These are phyloP conservation scores for Cadophora gregata DNA, from an alignment of 2,329 filamentous ascomycete species.

Conservation along the genomic window DNA sequence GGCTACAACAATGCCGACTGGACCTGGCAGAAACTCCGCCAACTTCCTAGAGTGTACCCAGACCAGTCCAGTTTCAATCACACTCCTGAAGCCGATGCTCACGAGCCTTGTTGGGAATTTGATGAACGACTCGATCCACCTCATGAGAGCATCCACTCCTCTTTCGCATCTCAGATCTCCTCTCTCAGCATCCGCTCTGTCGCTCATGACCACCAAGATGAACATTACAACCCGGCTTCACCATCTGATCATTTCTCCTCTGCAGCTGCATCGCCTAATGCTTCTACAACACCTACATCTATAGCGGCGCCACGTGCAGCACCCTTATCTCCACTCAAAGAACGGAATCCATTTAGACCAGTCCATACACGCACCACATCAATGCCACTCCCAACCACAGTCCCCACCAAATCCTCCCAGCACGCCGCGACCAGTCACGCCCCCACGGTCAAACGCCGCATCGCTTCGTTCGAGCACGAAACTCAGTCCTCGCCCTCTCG, in stretches of 20 bases:
- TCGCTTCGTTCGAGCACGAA: slow-evolving; percentile 50
- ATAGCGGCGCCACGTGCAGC: slow-evolving; percentile 23
- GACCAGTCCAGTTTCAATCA: slow-evolving; percentile 53
- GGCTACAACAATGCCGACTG: slow-evolving; percentile 53
- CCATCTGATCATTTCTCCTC: slow-evolving; percentile 44
- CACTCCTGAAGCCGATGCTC: slow-evolving; percentile 65
- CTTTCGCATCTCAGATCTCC: slow-evolving; percentile 49
- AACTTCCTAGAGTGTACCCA: slow-evolving; percentile 62
- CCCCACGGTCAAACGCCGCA: slow-evolving; percentile 48
- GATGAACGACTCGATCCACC: slow-evolving; percentile 66
- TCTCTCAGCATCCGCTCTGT: slow-evolving; percentile 52
- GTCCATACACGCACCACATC: slow-evolving; percentile 59
- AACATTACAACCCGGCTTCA: slow-evolving; percentile 31
- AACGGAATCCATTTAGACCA: slow-evolving; percentile 49
- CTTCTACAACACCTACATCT: slow-evolving; percentile 41
- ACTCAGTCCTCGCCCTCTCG: slow-evolving; percentile 34
- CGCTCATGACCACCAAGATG: slow-evolving; percentile 42
- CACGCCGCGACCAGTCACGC: slow-evolving; percentile 25
- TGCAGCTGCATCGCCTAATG: slow-evolving; percentile 34
- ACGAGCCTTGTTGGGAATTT: slow-evolving; percentile 72
- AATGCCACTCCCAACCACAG: slow-evolving; percentile 50
- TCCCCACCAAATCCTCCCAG: slow-evolving; percentile 46
- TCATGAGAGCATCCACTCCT: slow-evolving; percentile 53
- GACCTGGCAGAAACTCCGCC: slow-evolving; percentile 74
- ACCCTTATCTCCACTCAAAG: slow-evolving; percentile 37